These are phyloP conservation scores for Paratinospora sagittata DNA, from an alignment of 164 flowering plant species.

Conservation along the genomic window DNA sequence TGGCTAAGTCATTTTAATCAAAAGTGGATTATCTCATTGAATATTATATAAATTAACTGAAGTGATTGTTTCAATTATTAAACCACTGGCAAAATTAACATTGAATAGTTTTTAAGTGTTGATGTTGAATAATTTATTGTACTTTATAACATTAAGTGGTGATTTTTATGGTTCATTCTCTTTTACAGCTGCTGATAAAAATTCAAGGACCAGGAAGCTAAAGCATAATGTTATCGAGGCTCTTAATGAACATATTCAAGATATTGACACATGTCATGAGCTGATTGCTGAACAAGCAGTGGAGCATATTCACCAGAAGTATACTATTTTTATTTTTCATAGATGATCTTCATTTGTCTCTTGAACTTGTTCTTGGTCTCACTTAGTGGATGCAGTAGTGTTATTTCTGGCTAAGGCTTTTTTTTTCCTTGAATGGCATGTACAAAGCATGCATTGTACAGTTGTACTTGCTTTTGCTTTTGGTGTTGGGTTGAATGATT, in stretches of 20 bases:
- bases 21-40: neutral
- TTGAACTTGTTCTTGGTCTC: neutral
- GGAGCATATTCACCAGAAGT: constrained; percentile 99
- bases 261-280: constrained; percentile 86
- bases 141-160: neutral
- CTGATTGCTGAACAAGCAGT: constrained; percentile 98
- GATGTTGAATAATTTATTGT: neutral
- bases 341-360: neutral
- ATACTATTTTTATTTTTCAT: constrained; percentile 16
- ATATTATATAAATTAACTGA: neutral
- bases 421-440: neutral
- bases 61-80: neutral
- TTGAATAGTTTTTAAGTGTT: neutral
- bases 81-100: no score
- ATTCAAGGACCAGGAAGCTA: constrained; percentile 65
- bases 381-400: neutral
- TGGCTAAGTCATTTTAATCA: neutral
- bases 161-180: constrained; percentile 3
- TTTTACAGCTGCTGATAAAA: constrained; percentile 82
- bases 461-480: neutral
- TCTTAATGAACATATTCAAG: constrained; percentile 88
- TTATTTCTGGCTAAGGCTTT: neutral
- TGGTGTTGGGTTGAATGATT: neutral
- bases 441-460: neutral
- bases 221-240: constrained; percentile 98